These are phyloP conservation scores for Suillus clintonianus DNA, from an alignment of 768 basidiomycete genomes.

Conservation along the genomic window DNA sequence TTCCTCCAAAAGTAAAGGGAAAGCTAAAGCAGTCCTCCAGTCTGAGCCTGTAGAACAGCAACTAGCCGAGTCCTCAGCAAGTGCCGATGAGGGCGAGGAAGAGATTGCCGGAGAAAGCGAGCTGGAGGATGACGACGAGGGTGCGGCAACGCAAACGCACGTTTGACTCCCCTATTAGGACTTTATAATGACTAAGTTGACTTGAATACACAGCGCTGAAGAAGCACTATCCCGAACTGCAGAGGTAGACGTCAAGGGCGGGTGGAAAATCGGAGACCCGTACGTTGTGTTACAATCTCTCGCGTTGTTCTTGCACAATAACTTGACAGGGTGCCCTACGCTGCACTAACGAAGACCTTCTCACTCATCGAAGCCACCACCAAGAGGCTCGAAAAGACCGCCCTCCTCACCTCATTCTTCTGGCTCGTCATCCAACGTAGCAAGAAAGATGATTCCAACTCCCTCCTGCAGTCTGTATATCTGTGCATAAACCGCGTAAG, in stretches of 20 bases:
- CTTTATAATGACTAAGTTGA: slow-evolving; percentile 3
- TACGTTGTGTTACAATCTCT: slow-evolving; percentile 40
- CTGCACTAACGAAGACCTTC: slow-evolving; percentile 88
- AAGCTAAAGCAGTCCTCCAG: slow-evolving; percentile 17
- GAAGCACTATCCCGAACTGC: slow-evolving; percentile 57
- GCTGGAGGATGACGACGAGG: slow-evolving; percentile 46
- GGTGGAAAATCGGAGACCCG: slow-evolving; percentile 87
- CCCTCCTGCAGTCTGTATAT: slow-evolving; percentile 88
- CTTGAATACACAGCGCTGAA: slow-evolving; percentile 49
- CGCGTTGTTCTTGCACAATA: neutral
- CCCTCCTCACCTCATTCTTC: slow-evolving; percentile 85
- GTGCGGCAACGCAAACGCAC: slow-evolving; percentile 66
- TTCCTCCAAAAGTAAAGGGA: slow-evolving; percentile 15
- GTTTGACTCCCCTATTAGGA: slow-evolving; percentile 9
- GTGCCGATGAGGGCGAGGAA: slow-evolving; percentile 41
- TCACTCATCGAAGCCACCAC: slow-evolving; percentile 91
- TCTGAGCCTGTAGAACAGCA: slow-evolving; percentile 28
- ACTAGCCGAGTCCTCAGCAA: slow-evolving; percentile 34
- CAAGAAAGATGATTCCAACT: slow-evolving; percentile 67
- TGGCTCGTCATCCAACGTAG: slow-evolving; percentile 88
- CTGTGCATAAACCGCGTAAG: slow-evolving; percentile 92
- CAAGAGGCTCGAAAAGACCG: slow-evolving; percentile 91
- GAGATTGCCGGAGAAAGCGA: slow-evolving; percentile 39
- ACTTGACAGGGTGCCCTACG: slow-evolving; percentile 80
- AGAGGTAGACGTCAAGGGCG: slow-evolving; percentile 77